phyloP scores from a whole-genome alignment of 192 early-diverging fungal genomes.

The Cladochytrium replicatum region DNA sequence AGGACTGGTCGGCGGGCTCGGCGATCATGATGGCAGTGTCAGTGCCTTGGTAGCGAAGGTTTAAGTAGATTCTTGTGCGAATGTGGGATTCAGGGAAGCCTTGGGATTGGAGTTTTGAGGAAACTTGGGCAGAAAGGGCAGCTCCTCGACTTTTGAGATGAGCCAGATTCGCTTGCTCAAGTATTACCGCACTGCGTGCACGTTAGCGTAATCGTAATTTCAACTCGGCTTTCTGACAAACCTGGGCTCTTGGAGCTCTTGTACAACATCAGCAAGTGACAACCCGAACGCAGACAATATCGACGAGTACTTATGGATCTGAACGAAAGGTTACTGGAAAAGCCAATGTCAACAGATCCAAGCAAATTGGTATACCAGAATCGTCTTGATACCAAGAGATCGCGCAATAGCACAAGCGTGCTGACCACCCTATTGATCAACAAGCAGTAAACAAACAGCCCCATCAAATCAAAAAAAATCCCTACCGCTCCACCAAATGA shows the following conservation, averaged over 20 bases:
- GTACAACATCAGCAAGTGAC: slow-evolving; percentile 79
- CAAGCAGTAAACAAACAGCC: not conserved
- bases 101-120: slow-evolving; percentile 82
- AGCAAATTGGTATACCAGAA: no score
- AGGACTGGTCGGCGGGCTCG: slow-evolving; percentile 42
- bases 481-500: slow-evolving; percentile 83
- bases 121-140: slow-evolving; percentile 39
- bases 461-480: not conserved
- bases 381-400: slow-evolving; percentile 69
- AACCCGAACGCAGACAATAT: slow-evolving; percentile 93
- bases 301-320: slow-evolving; percentile 78
- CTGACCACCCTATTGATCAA: slow-evolving; percentile 59
- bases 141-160: slow-evolving; percentile 43
- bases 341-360: no score
- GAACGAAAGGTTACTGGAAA: no score
- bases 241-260: slow-evolving; percentile 81
- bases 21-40: slow-evolving; percentile 86
- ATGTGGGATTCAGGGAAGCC: slow-evolving; percentile 41
- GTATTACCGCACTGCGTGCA: slow-evolving; percentile 15
- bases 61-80: slow-evolving; percentile 55
- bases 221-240: slow-evolving; percentile 19
- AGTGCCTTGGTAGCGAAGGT: slow-evolving; percentile 75
- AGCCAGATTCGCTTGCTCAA: slow-evolving; percentile 25
- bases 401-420: slow-evolving; percentile 92
- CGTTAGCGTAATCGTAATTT: not conserved